Evolutionary conservation across 1,284 basidiomycete species (phyloP).

Genomic region (Stereum hirsutum): DNA sequence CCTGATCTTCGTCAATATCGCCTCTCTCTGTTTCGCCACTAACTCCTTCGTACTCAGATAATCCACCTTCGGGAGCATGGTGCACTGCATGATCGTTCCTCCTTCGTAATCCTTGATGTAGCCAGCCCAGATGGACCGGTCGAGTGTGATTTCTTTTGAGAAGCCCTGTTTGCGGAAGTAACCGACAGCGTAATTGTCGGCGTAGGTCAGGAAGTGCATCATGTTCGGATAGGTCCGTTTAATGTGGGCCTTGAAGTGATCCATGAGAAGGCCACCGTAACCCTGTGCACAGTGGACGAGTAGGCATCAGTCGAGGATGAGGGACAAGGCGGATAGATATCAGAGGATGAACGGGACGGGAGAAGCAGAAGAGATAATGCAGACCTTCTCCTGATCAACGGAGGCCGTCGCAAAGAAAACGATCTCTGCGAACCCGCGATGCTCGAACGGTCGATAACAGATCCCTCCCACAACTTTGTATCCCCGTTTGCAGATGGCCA

Average conservation of each 20-base stretch:
- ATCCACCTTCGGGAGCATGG: conserved; percentile 85
- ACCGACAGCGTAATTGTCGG: conserved; percentile 98
- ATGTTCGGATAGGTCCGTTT: conserved; percentile 72
- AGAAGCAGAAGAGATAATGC: conserved; percentile 9
- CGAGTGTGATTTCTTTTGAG: conserved; percentile 92
- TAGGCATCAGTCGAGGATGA: no score
- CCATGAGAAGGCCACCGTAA: conserved; percentile 98
- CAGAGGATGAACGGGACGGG: no score
- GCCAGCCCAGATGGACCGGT: conserved; percentile 91
- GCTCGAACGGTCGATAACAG: conserved; percentile 94
- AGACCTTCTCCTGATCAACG: conserved; percentile 93
- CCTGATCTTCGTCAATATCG: conserved; percentile 84
- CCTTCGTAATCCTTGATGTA: conserved; percentile 99
- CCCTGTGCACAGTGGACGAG: conserved; percentile 67
- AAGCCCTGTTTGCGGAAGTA: conserved; percentile 99
- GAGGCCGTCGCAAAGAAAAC: conserved; percentile 98
- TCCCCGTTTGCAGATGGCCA: conserved; percentile 95
- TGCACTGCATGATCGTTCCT: conserved; percentile 99
- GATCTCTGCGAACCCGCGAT: conserved; percentile 94
- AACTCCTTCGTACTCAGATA: conserved; percentile 82
- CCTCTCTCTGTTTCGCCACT: conserved; percentile 80
- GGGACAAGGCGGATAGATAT: no score
- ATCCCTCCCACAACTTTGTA: conserved; percentile 97
- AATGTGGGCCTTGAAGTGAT: conserved; percentile 95
- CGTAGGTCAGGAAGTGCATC: conserved; percentile 96